A percentile compares a stretch with the other conserved stretches of the same genome.
Conservation (phyloP, 192 early-diverging fungal genomes). For the Podila minutissima region DNA sequence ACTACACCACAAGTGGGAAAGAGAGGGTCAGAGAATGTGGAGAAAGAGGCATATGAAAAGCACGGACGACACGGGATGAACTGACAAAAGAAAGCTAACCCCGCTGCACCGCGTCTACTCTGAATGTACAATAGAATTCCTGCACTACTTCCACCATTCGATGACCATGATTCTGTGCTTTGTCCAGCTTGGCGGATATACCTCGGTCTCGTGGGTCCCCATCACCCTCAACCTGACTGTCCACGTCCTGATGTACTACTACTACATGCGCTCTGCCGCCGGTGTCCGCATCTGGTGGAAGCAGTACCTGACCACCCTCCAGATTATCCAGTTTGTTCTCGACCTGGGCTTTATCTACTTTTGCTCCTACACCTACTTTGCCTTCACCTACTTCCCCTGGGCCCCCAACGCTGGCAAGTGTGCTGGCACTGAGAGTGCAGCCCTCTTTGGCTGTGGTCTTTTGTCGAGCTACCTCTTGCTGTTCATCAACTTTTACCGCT, state of each 20-base stretch:
- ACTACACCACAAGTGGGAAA: too few relatives aligned
- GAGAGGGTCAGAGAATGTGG: too few relatives aligned
- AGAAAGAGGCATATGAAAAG: too few relatives aligned
- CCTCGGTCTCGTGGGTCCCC: constrained; percentile 82
- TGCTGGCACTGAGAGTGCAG: constrained; percentile 79
- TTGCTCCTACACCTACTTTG: constrained; percentile 87
- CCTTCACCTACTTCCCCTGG: constrained; percentile 68
- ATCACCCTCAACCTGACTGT: constrained; percentile 88
- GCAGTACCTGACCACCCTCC: constrained; percentile 89
- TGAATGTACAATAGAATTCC: constrained; percentile 67
- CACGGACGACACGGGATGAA: too few relatives aligned
- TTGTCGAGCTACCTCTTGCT: constrained; percentile 84
- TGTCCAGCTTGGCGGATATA: constrained; percentile 77
- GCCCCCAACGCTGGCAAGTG: constrained; percentile 74
- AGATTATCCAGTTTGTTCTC: constrained; percentile 92
- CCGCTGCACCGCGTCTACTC: too few relatives aligned
- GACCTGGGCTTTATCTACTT: constrained; percentile 88
- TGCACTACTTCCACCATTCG: constrained; percentile 94
- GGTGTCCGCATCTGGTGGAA: constrained; percentile 92
- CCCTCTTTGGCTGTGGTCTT: constrained; percentile 84
- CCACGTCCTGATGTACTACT: constrained; percentile 94
- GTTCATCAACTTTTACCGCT: constrained; percentile 92
- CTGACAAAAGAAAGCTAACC: too few relatives aligned
- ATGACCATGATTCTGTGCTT: constrained; percentile 91
- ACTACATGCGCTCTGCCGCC: constrained; percentile 83